Evolutionary conservation across 805 yeast genomes (phyloP), one percentile per base, ranked within the genome.

Genomic region (Teunomyces aglyptinius): DNA sequence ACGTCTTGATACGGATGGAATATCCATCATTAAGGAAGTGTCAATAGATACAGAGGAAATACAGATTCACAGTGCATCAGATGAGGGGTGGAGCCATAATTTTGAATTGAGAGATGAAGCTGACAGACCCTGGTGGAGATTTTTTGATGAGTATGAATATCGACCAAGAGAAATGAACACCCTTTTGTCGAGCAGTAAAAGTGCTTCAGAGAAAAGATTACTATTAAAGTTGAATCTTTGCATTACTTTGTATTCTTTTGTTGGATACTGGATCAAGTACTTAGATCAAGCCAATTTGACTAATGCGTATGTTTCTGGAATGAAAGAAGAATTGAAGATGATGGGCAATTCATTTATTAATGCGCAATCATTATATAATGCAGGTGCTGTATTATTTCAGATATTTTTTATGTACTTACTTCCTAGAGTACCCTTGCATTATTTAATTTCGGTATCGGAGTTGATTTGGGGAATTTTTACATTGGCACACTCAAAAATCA

Each of bases 81-180:
- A 36, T n/a, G 24, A 36, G 12, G 24, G 27, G 5, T 20, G 27
- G 6, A 36, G 6, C 28, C 10, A 19, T 7, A 20, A 35, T 6
- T 20, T 36, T 12, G 81, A 77, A 54, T 72, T 69, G 52, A 61
- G 82, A 49, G 83, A 78, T 55, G 82, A 77, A 57, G 80, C 81
- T 4, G 54, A 73, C 44, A 65, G 81, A 44, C 68, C 72, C 20
- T 77, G 81, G 78, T 75, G 68, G 68, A 68, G 67, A 28, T 75
- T 63, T 48, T 77, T 76, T 36, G 68, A 65, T 47, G 68, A 65
- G 49, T 65, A 58, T 45, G 68, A 65, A 45, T 63, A 65, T 49
- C 46, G 68, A 16, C 39, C 47, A 33, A 57, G 56, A 29, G 52
- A 44, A n/a, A 20, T n/a, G 12, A 10, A 20, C 1, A 33, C 40